Evolutionary conservation across 768 basidiomycete genomes (phyloP).

Genomic region (Pulveroboletus sp.): DNA sequence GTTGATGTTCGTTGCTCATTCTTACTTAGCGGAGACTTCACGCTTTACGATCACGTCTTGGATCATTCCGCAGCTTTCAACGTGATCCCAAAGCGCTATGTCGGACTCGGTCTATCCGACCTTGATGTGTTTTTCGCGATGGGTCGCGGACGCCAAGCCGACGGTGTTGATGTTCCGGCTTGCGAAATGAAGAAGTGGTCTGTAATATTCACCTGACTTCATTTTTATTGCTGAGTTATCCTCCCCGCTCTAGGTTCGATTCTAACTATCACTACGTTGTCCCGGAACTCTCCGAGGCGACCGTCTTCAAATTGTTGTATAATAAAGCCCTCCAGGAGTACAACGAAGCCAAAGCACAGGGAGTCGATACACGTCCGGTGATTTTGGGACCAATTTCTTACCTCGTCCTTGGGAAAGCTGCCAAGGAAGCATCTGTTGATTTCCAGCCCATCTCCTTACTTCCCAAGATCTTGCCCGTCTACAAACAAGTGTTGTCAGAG

Average conservation of each 20-base stretch:
- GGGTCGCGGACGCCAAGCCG: conserved; percentile 96
- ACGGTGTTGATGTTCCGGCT: conserved; percentile 92
- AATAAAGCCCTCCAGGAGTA: conserved; percentile 95
- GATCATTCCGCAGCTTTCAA: conserved; percentile 97
- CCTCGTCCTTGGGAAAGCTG: conserved; percentile 88
- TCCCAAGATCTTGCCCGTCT: conserved; percentile 84
- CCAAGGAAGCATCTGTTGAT: conserved; percentile 73
- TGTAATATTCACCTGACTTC: conserved; percentile 25
- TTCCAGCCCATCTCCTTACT: conserved; percentile 93
- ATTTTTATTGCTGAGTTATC: not conserved
- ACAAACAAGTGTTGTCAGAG: conserved; percentile 83
- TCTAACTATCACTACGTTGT: conserved; percentile 99
- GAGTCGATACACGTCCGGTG: conserved; percentile 90
- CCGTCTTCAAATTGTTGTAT: conserved; percentile 91
- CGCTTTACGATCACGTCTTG: conserved; percentile 97
- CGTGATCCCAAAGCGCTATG: conserved; percentile 92
- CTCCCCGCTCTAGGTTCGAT: conserved; percentile 67
- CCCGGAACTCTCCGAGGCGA: conserved; percentile 86
- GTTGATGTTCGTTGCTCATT: conserved; percentile 10
- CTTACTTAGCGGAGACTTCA: conserved; percentile 84
- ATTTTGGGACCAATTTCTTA: conserved; percentile 94
- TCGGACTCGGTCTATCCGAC: conserved; percentile 76
- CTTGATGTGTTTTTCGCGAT: conserved; percentile 98
- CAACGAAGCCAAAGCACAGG: conserved; percentile 89
- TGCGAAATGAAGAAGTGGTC: conserved; percentile 99